Evolutionary conservation across 345 rosid genomes (phyloP).

Genomic region (Citrus australasica): DNA sequence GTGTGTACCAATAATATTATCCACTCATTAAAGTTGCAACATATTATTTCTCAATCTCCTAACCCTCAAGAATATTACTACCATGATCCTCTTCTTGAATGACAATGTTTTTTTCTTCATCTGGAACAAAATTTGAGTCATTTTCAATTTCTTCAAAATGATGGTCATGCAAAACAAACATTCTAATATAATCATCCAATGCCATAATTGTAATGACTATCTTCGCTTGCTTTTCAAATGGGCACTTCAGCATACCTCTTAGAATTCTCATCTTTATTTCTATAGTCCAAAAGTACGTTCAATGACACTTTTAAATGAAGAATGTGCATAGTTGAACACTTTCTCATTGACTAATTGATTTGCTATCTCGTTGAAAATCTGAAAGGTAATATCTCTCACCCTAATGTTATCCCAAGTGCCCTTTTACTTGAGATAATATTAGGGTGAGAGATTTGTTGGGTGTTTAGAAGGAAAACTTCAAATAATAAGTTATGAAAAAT

Average conservation of each 20-base stretch:
- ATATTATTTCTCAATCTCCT: neutral
- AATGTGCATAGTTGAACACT: no score
- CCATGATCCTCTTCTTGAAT: neutral
- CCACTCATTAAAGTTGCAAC: neutral
- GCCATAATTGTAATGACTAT: neutral
- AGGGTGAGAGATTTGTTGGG: no score
- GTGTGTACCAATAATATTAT: no score
- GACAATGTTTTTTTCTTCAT: neutral
- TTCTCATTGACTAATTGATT: neutral
- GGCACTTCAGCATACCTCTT: neutral
- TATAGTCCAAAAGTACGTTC: no score
- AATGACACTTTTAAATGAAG: no score
- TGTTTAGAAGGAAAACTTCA: no score
- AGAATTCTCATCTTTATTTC: neutral
- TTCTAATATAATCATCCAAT: neutral
- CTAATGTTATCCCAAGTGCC: neutral
- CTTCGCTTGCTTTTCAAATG: neutral
- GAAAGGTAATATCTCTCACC: neutral
- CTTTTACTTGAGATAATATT: no score
- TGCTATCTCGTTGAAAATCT: neutral
- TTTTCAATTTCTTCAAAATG: neutral
- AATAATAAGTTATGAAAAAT: no score
- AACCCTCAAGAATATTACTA: neutral
- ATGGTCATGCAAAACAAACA: neutral
- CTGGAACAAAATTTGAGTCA: neutral